Evolutionary conservation across 148 eudicot species (phyloP), one percentile per base, ranked within the genome.

Genomic region (Rheum nobile): DNA sequence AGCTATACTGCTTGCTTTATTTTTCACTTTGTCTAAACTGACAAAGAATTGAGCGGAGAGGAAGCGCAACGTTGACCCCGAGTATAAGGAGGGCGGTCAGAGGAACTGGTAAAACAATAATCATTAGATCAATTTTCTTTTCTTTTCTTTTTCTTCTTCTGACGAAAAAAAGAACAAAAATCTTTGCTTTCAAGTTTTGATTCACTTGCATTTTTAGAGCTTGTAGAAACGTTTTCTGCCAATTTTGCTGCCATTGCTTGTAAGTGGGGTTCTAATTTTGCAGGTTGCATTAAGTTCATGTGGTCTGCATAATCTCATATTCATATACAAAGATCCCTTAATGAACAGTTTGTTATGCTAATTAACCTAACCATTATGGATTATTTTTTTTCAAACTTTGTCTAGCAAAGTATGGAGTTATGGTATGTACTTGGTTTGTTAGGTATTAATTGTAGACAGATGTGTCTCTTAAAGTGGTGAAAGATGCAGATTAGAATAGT

Each of bases 41-140:
- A 91, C 98, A 0, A 91, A 88, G 80, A 48, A 79, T 12, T 97
- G 98, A 38, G 93, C 88, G 72, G 97, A 89, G 42, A 88, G 82
- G 81, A 94, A 94, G 76, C 83, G 84, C 22, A 86, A 73, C 76
- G 68, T 91, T 75, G 98, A 94, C 24, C 89, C 82, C 47, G 97
- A 90, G 5, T 91, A 88, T 79, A 94, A 91, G 80, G 96, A 89
- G 59, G 98, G 98, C 46, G 98, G 98, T 75, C 98, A 94, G 71
- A 89, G 98, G 50, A 90, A 94, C 76, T 94, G 98, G 98, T 91
- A 89, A 39, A n/a, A 38, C 29, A 39, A 1, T 42, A 39, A 41
- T 38, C 28, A 22, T 35, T 0, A 37, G 28, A n/a, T 38, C 9
- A 5, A 14, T 47, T 14, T 54, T 28, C 63, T 70, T 22, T 34